Evolutionary conservation across 768 basidiomycete genomes (phyloP).

Genomic region (Wakefieldia striispora): DNA sequence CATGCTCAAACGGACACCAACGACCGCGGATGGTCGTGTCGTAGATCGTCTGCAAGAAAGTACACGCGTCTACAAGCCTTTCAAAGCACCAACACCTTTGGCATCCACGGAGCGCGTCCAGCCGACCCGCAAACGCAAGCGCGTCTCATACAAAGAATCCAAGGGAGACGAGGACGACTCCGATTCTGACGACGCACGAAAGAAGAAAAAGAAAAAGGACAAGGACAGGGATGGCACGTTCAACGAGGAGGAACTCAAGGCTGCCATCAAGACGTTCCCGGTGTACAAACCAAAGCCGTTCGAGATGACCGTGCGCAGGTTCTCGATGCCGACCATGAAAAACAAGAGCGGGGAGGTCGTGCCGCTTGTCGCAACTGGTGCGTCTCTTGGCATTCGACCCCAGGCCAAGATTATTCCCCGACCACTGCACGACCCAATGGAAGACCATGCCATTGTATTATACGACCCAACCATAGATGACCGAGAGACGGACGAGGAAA

Average conservation of each 20-base stretch:
- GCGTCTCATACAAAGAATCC: constrained; percentile 81
- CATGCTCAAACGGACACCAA: constrained; percentile 73
- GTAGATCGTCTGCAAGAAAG: constrained; percentile 73
- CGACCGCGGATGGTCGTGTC: constrained; percentile 64
- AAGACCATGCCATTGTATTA: constrained; percentile 94
- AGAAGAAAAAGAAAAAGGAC: constrained; percentile 68
- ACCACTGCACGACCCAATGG: constrained; percentile 96
- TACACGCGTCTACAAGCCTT: constrained; percentile 71
- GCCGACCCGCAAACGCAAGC: constrained; percentile 80
- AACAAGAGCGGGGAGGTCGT: constrained; percentile 68
- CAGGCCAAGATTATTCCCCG: constrained; percentile 79
- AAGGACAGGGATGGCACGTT: constrained; percentile 56
- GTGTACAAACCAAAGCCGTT: constrained; percentile 82
- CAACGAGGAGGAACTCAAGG: constrained; percentile 61
- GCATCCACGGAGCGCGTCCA: constrained; percentile 50
- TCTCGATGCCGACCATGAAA: constrained; percentile 81
- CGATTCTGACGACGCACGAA: constrained; percentile 47
- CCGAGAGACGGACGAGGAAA: constrained; percentile 85
- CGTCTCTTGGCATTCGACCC: constrained; percentile 83
- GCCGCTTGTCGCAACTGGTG: constrained; percentile 54
- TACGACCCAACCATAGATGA: constrained; percentile 97
- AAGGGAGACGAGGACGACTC: constrained; percentile 55
- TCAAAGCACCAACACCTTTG: constrained; percentile 65
- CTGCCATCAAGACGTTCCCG: constrained; percentile 67
- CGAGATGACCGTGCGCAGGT: constrained; percentile 56